A percentile compares a stretch with the other conserved stretches of the same genome.
Evolutionary conservation across 257 asterid species (phyloP).

Genomic region (Jasminum sambac): DNA sequence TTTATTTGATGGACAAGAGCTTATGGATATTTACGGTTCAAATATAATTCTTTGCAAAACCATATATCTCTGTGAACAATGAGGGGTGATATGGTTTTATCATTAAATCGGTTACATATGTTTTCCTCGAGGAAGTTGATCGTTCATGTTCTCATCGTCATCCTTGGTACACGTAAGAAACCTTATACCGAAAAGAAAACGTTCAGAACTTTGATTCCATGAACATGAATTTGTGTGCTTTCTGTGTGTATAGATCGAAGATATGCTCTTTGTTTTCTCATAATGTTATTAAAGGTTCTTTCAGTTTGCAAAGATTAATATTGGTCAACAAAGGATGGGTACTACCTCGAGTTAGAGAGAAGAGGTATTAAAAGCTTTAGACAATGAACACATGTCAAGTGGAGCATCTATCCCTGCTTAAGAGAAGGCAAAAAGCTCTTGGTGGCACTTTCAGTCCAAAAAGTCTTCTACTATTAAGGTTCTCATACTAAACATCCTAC

Average conservation of each 20-base stretch:
- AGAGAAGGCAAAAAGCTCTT: constrained; percentile 43
- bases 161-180: background rate
- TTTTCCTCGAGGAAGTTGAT: background rate
- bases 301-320: constrained; percentile 67
- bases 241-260: constrained; percentile 10
- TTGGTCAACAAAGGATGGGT: constrained; percentile 99
- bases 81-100: background rate
- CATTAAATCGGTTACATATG: background rate
- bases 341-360: constrained; percentile 97
- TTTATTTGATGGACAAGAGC: background rate
- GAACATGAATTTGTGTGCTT: constrained; percentile 5
- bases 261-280: constrained; percentile 21
- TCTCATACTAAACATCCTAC: constrained; percentile 24
- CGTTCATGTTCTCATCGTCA: background rate
- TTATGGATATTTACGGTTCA: background rate
- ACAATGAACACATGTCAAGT: constrained; percentile 31
- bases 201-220: background rate
- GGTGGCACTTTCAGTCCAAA: constrained; percentile 67
- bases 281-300: constrained; percentile 29
- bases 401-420: constrained; percentile 36
- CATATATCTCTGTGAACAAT: background rate
- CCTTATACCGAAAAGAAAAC: no score
- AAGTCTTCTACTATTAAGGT: constrained; percentile 47
- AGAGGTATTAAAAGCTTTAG: constrained; percentile 43
- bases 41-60: background rate